Evolutionary conservation across 768 basidiomycete species (phyloP).

Genomic region (Hypsizygus marmoreus): DNA sequence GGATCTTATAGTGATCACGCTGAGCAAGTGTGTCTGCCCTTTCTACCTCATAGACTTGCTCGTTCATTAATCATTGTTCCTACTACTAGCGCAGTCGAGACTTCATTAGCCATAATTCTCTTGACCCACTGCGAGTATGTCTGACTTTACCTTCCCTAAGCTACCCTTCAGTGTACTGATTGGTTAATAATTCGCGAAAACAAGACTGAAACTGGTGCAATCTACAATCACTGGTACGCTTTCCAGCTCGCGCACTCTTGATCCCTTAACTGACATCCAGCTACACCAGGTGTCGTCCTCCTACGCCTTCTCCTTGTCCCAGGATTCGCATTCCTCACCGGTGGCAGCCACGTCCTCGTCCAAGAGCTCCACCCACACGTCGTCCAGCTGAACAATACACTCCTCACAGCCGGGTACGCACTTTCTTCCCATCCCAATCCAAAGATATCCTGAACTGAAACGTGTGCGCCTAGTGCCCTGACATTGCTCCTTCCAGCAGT

Average conservation of each 20-base stretch:
- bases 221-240: conserved; percentile 63
- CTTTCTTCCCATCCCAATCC: not conserved
- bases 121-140: conserved; percentile 50
- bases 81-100: conserved; percentile 45
- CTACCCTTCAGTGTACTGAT: too few species aligned
- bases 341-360: conserved; percentile 63
- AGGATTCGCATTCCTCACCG: conserved; percentile 65
- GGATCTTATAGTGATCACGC: conserved; percentile 49
- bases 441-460: not conserved
- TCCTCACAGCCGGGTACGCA: conserved; percentile 65
- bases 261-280: not conserved
- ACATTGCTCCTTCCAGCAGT: conserved; percentile 64
- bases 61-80: not conserved
- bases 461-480: conserved; percentile 58
- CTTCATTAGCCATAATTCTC: conserved; percentile 48
- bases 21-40: conserved; percentile 51
- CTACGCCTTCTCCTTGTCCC: conserved; percentile 73
- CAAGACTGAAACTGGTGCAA: conserved; percentile 65
- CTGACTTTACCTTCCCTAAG: not conserved
- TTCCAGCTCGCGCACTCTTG: not conserved
- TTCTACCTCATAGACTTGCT: not conserved
- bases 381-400: conserved; percentile 67
- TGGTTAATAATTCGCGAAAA: too few species aligned
- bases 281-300: conserved; percentile 56
- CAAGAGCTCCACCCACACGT: conserved; percentile 68